Percentiles rank a stretch among this genome's conserved stretches.
Evolutionary conservation across 1,139 yeast genomes (phyloP).

Genomic region (Wickerhamomyces sp.): DNA sequence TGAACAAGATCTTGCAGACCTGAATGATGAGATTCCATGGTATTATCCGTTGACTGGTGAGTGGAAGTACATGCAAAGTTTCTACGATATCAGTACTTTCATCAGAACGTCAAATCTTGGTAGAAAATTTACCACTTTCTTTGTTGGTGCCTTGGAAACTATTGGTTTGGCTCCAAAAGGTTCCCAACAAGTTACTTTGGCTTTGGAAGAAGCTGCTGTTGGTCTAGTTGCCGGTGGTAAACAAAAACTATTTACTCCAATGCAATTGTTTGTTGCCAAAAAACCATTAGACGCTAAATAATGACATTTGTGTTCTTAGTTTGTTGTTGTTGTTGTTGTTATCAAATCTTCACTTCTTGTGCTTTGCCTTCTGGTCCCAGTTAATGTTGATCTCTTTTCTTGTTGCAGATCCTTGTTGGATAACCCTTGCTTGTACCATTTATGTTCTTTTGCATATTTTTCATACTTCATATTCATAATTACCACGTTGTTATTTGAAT

Average conservation of each 20-base stretch:
- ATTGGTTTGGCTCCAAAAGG: conserved; percentile 92
- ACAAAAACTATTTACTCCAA: conserved; percentile 86
- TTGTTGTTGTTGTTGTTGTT: no score
- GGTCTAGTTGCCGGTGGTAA: conserved; percentile 92
- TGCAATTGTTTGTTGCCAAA: conserved; percentile 86
- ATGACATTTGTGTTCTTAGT: no score
- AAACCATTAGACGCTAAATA: conserved; percentile 46
- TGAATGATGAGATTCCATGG: conserved; percentile 90
- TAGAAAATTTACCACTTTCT: conserved; percentile 75
- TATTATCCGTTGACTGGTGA: conserved; percentile 96
- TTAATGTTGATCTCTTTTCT: no score
- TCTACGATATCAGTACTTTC: conserved; percentile 76
- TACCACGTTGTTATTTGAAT: no score
- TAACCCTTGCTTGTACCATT: no score
- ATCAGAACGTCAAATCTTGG: conserved; percentile 88
- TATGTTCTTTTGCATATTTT: no score
- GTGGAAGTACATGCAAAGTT: conserved; percentile 76
- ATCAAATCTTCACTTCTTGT: no score
- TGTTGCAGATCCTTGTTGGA: no score
- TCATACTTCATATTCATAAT: no score
- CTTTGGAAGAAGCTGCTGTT: conserved; percentile 95
- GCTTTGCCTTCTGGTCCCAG: no score
- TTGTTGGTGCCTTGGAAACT: conserved; percentile 77
- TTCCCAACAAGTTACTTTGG: conserved; percentile 82
- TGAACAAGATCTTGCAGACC: conserved; percentile 78